phyloP scores from a whole-genome alignment of 129 eudicot genomes.

The Tagetes erecta region DNA sequence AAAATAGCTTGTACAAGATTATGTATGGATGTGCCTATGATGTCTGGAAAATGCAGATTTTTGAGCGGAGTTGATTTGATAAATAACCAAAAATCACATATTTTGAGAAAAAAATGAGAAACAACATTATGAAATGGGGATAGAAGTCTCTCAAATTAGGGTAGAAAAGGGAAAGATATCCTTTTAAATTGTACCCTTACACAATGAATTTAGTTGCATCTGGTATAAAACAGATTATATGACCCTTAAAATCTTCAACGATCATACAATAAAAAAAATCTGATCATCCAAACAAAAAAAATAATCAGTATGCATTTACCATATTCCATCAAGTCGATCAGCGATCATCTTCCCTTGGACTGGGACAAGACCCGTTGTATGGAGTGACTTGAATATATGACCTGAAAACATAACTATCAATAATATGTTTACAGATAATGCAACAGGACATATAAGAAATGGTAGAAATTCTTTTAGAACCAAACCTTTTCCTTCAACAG shows the following conservation, averaged over 20 bases:
- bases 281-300: background rate
- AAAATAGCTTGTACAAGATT: background rate
- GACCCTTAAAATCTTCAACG: background rate
- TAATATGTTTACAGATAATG: constrained; percentile 1
- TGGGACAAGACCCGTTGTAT: constrained; percentile 81
- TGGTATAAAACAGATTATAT: background rate
- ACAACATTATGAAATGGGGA: background rate
- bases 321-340: constrained; percentile 90
- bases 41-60: background rate
- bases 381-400: constrained; percentile 81
- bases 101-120: background rate
- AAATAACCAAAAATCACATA: background rate
- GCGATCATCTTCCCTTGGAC: constrained; percentile 88
- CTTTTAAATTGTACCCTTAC: background rate
- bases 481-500: constrained; percentile 83
- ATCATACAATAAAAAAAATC: background rate
- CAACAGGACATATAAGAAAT: constrained; percentile 4
- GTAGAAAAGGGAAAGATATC: background rate
- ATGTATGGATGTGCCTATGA: background rate
- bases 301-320: constrained; percentile 47
- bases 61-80: background rate
- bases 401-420: constrained; percentile 53
- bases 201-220: background rate
- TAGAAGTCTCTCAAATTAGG: background rate
- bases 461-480: background rate